Evolutionary conservation across 306 rosid species (phyloP), one percentile per base, ranked within the genome.

Genomic region (Lathyrus tuberosus): DNA sequence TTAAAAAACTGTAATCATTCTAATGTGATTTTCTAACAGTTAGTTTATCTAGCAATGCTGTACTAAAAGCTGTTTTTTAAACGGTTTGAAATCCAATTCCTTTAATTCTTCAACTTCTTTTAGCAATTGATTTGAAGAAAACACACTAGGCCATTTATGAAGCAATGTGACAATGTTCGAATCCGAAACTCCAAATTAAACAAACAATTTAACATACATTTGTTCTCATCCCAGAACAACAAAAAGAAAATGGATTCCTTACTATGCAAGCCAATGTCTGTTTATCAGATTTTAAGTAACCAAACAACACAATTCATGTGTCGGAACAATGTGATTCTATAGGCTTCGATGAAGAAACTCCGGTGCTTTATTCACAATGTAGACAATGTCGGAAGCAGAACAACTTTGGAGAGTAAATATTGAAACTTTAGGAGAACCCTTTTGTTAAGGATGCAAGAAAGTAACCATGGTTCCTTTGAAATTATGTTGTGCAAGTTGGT

Each of bases 21-120:
- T 86, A 84, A 8, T 40, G 62, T 12, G 76, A 24, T 78, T 83
- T 69, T 8, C 67, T 81, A 64, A 80, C 28, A 13, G 67, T 20
- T 13, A 42, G 18, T 70, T 59, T 53, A 14, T 78, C 81, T 5
- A 40, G 28, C 38, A 83, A 52, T 1, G 88, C 90, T 0, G 13
- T 2, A 15, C 73, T 44, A 59, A 83, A 86, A 5, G 28, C 51
- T 3, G 59, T n/a, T 40, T 38, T 80, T 22, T 46, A 69, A 78
- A 81, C n/a, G 53, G 67, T 80, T 35, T 3, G 56, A 88, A 68
- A 2, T 86, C 84, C 84, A 83, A 74, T 8, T 63, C 63, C 82
- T 46, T 78, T 6, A 86, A 66, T 69, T 68, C 61, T 67, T 72
- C 79, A 13, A 83, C 78, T 15, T 11, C 41, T 44, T 35, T 20